Base-by-base conservation (phyloP, 176 grass and related monocot genomes). In the Juncus effusus region DNA sequence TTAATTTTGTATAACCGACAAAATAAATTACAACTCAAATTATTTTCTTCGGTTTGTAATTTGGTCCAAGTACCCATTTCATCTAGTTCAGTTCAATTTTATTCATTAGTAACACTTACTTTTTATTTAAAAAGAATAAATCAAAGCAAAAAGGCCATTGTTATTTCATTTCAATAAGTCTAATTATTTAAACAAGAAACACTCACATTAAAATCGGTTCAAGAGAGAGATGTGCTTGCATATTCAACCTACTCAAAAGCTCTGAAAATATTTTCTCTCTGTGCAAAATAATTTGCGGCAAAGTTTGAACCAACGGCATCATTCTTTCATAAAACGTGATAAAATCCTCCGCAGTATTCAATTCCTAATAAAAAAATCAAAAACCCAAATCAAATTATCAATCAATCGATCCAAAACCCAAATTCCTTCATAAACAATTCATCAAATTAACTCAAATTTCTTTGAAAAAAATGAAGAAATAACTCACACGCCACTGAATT, bases 211-310 rank as follows among this genome's bases (percentile, higher is more conserved):
- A 76, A 79, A 91, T 80, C 60, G 93, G 87, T 56, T 91, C 87
- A 9, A 96, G 77, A 61, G 93, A 96, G 51, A 91, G 79, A 69
- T 65, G 78, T 16, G 93, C 85, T 63, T 36, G 61, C 82, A 96
- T 71, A 13, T 89, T 91, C 70, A 96, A 74, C 76, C 87, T 88
- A 39, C 64, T 62, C 7, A 91, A 37, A 67, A 96, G 82, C 64
- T 80, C 77, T 3, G 79, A 89, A 61, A 96, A 86, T 41, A 96
- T 74, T 28, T 76, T 85, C 70, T 91, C 93, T 47, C 77, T 67
- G 54, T 91, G 88, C 58, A 96, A 79, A 28, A 96, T 79, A 62
- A 96, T 85, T 77, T 96, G 93, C n/a, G 93, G 85, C 51, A 96
- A 54, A 36, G 93, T 96, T 70, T 96, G 93, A 12, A 89, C 93